phyloP scores from a whole-genome alignment of 176 grass and related monocot species.

The Panicum miliaceum region DNA sequence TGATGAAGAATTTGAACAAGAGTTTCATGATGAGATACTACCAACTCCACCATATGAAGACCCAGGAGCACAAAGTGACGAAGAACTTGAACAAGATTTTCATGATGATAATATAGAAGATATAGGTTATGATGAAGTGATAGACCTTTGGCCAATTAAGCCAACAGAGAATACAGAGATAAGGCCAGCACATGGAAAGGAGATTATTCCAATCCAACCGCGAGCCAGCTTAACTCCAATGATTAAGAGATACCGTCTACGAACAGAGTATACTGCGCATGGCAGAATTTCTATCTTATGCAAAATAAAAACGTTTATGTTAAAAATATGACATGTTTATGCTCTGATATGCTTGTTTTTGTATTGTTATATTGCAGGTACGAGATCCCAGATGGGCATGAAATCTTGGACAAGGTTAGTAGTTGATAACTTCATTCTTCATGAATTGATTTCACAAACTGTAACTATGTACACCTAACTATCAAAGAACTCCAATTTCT shows the following conservation, averaged over 20 bases:
- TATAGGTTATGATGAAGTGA: background rate
- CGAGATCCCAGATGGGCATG: background rate
- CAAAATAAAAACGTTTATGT: background rate
- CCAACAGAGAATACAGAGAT: background rate
- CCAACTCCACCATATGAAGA: background rate
- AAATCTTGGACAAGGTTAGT: slow-evolving; percentile 7
- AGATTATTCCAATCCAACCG: background rate
- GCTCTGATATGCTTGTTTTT: background rate
- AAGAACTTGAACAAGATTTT: background rate
- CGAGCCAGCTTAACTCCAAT: background rate
- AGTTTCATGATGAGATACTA: background rate
- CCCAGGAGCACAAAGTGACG: too few species aligned
- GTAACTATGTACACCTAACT: background rate
- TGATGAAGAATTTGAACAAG: background rate
- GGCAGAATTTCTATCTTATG: background rate
- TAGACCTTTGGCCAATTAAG: background rate
- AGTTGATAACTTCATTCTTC: background rate
- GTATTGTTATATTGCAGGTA: background rate
- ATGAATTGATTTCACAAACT: background rate
- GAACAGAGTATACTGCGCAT: background rate
- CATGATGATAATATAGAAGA: background rate
- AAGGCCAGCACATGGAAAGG: background rate
- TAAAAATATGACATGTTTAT: background rate
- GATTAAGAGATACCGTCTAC: background rate
- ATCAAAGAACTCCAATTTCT: background rate